Percentiles rank a stretch among this genome's conserved stretches.
These are phyloP conservation scores for Protea cynaroides DNA, from an alignment of 164 flowering plant species.

Conservation along the genomic window DNA sequence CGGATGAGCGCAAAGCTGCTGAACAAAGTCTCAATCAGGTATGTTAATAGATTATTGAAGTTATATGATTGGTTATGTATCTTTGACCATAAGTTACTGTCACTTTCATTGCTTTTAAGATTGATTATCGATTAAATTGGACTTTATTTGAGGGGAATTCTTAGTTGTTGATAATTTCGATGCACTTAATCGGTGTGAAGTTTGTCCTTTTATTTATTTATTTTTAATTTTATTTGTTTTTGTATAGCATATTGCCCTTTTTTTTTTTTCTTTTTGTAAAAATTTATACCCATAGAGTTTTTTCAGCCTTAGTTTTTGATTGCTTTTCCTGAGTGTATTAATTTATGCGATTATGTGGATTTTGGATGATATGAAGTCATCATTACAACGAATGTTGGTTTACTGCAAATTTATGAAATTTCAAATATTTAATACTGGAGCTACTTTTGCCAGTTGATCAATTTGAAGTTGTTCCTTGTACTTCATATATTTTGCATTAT, in stretches of 20 bases:
- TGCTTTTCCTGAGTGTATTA: background rate
- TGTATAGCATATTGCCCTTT: background rate
- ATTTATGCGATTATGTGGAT: background rate
- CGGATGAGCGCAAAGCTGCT: slow-evolving; percentile 82
- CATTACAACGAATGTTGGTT: background rate
- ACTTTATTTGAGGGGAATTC: no score
- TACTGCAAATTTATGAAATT: background rate
- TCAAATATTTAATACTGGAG: background rate
- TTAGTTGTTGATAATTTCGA: background rate
- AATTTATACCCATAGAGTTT: no score
- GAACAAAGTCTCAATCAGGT: slow-evolving; percentile 95
- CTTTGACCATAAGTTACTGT: background rate
- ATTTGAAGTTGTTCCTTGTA: background rate
- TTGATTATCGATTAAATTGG: background rate
- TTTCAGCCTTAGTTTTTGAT: no score
- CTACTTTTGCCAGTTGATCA: background rate
- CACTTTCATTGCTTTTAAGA: no score
- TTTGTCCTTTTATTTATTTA: no score
- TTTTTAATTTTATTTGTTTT: background rate
- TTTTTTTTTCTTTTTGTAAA: background rate
- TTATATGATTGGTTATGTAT: background rate
- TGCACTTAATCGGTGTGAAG: background rate
- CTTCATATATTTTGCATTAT: background rate
- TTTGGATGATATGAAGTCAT: background rate
- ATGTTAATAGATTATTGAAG: background rate